Base-by-base conservation (phyloP, 495 filamentous ascomycete genomes). In the Xylaria curta region DNA sequence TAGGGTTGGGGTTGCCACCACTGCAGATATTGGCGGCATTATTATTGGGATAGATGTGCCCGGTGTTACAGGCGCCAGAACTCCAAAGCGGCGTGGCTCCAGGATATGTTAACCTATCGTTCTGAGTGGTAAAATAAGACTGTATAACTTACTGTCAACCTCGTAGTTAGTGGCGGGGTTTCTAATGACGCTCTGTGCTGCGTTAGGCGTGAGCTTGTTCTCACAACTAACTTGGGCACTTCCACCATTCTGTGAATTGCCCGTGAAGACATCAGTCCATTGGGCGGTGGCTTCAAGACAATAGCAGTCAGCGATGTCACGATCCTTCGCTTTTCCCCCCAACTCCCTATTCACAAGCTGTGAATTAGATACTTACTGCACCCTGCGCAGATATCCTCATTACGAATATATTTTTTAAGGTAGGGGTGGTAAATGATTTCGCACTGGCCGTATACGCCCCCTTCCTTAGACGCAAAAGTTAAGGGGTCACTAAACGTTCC, bases 381-480 rank as follows among this genome's bases (percentile, higher is more conserved):
- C 2, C 26, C 65, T 5, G 53, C 72, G 15, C 75, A 76, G 31
- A 54, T 71, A 44, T 76, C 75, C 63, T 76, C 73, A 36, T 70
- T 73, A 19, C 70, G 67, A n/a, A 83, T 77, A 68, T 86, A 86
- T 70, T 86, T 87, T 42, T 77, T 78, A 59, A 85, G 65, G 42
- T 82, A 82, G 0, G 82, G 83, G 4, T 78, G 66, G 61, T 86
- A 87, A 73, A 87, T 76, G 59, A 85, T 76, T 56, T 85, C 85
- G 74, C 85, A 87, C 40, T 75, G 53, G 2, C 76, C 73, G 67
- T 82, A 83, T 42, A 84, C 83, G 53, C 81, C 79, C 1, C 62
- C 62, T 0, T 73, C 66, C 19, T 81, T 82, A 12, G 80, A 81
- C 26, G 85, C 85, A 46, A 86, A 83, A 12, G 85, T 85, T 36